Evolutionary conservation across 192 early-diverging fungal species (phyloP), one percentile per base, ranked within the genome.

Genomic region (Backusella australiensis): DNA sequence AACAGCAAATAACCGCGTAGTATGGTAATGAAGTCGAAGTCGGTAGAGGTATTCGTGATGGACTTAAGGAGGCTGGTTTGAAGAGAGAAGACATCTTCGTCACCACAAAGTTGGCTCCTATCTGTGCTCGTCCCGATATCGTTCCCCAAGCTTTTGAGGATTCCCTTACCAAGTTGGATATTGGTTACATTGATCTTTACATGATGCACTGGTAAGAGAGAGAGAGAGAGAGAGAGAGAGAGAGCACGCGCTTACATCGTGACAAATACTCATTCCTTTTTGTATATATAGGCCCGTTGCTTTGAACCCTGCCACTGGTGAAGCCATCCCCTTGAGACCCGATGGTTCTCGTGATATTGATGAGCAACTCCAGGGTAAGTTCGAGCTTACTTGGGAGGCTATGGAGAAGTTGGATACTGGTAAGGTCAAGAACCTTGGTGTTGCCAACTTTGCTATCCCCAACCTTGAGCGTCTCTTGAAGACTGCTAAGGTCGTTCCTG

Each of bases 141-240:
- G 92, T 96, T 3, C 69, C 75, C 6, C 82, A 84, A 38, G 93
- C 89, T 0, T 76, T 93, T 32, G 84, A 90, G 72, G 80, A 86
- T 11, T 93, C 93, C 7, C 88, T 96, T 39, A 67, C 78, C 34
- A 92, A 93, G 78, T 87, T 96, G 21, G 83, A 88, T 56, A 77
- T 94, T 42, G 89, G 91, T 32, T 95, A 97, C 77, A 78, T 97
- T 38, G 95, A 97, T 78, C 79, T 97, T 70, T 93, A 95, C 75
- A 84, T 97, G 21, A 71, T 76, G 77, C 77, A 78, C 32, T 76
- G 81, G 80, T 80, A 74, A 63, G 67, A 29, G 1, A 46, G 4
- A 68, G 6, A 56, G n/a, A 39, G 0, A 63, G 15, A n/a, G 21
- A 23, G 6, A 56, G n/a, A 19, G 21, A 23, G 6, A 56, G n/a